These are phyloP conservation scores for Exophiala sp. DNA, from an alignment of 2,329 filamentous ascomycete species.

Conservation along the genomic window DNA sequence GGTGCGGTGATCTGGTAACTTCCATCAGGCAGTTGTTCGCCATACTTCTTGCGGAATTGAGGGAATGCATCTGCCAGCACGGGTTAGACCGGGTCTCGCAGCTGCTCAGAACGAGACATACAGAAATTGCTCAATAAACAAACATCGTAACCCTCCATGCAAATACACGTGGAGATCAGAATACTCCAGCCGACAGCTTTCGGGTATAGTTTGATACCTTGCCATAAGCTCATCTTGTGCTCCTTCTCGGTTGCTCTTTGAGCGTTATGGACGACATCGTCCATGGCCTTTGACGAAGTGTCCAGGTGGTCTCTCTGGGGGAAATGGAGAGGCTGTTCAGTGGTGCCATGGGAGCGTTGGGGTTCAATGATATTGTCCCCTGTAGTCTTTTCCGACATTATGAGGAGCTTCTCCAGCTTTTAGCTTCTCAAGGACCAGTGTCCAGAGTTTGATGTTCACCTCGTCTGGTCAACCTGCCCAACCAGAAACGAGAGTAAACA, in stretches of 20 bases:
- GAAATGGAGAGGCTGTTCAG: slow-evolving; percentile 14
- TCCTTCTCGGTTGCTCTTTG: slow-evolving; percentile 42
- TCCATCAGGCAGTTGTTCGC: slow-evolving; percentile 28
- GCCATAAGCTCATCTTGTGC: slow-evolving; percentile 63
- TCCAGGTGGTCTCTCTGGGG: slow-evolving; percentile 12
- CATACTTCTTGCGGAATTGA: slow-evolving; percentile 33
- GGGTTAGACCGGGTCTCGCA: not conserved
- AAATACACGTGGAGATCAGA: slow-evolving; percentile 82
- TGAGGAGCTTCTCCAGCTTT: not conserved
- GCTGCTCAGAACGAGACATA: slow-evolving; percentile 1
- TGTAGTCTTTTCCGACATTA: slow-evolving; percentile 17
- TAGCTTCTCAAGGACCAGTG: not conserved
- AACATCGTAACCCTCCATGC: slow-evolving; percentile 70
- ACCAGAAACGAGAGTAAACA: too few species aligned
- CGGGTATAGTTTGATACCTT: slow-evolving; percentile 76
- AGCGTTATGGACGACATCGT: slow-evolving; percentile 38
- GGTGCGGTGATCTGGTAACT: slow-evolving; percentile 30
- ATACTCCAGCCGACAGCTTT: slow-evolving; percentile 80
- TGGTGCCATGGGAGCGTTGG: slow-evolving; percentile 2
- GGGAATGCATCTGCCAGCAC: slow-evolving; percentile 31
- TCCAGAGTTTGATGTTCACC: not conserved
- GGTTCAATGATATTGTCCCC: slow-evolving; percentile 16
- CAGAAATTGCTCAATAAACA: slow-evolving; percentile 45
- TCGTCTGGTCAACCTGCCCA: not conserved
- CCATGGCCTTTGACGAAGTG: slow-evolving; percentile 9